A percentile compares a stretch with the other conserved stretches of the same genome.
Evolutionary conservation across 148 eudicot species (phyloP).

Genomic region (Camellia lanceoleosa): DNA sequence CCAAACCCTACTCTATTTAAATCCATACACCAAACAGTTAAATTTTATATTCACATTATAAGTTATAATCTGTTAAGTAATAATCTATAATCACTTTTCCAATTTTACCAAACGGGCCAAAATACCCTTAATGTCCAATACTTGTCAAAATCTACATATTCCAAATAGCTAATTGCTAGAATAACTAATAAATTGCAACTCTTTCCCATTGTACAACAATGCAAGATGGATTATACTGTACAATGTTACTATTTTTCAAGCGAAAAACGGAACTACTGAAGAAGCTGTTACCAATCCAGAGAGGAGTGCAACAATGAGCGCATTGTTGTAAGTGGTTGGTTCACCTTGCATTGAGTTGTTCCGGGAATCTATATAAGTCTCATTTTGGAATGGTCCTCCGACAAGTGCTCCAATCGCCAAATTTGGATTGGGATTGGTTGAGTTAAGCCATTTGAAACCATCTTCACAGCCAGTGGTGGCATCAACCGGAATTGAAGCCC

Average conservation of each 20-base stretch:
- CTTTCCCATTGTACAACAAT: too few relatives aligned
- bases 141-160: too few relatives aligned
- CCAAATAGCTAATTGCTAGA: too few relatives aligned
- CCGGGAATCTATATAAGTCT: conserved; percentile 53
- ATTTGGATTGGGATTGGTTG: conserved; percentile 64
- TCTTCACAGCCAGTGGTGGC: conserved; percentile 53
- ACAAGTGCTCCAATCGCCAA: conserved; percentile 69
- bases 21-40: too few relatives aligned
- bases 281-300: conserved; percentile 67
- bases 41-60: too few relatives aligned
- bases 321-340: conserved; percentile 72
- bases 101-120: too few relatives aligned
- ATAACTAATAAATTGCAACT: too few relatives aligned
- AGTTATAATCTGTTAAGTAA: too few relatives aligned
- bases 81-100: too few relatives aligned
- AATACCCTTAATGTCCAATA: too few relatives aligned
- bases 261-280: conserved; percentile 43
- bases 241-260: conserved; percentile 1
- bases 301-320: conserved; percentile 63
- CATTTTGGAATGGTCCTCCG: conserved; percentile 76
- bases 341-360: conserved; percentile 67
- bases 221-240: not conserved
- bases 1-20: too few relatives aligned
- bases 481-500: conserved; percentile 69
- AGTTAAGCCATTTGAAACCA: conserved; percentile 65